A percentile compares a stretch with the other conserved stretches of the same genome.
phyloP scores from a whole-genome alignment of 2,329 filamentous ascomycete species.

The Sphaerulina vaccinii region DNA sequence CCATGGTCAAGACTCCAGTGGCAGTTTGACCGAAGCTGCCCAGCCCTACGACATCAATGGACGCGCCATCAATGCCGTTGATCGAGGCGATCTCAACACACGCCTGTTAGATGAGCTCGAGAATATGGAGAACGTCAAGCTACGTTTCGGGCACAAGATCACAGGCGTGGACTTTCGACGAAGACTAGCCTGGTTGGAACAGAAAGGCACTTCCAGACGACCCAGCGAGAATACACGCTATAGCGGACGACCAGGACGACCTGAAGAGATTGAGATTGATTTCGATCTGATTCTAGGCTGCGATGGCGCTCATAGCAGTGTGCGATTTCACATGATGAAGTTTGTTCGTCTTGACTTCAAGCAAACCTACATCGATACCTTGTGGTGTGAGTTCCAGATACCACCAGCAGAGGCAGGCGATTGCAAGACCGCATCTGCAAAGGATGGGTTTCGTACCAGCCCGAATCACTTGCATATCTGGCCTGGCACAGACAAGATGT shows the following conservation, averaged over 20 bases:
- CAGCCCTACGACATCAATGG: constrained; percentile 90
- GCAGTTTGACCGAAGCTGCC: constrained; percentile 70
- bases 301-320: constrained; percentile 90
- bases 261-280: constrained; percentile 70
- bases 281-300: constrained; percentile 94
- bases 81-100: constrained; percentile 80
- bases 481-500: constrained; percentile 88
- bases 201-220: constrained; percentile 26
- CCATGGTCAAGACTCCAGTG: constrained; percentile 66
- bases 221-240: constrained; percentile 24
- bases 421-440: constrained; percentile 32
- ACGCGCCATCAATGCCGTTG: constrained; percentile 78
- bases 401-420: constrained; percentile 45
- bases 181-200: constrained; percentile 85
- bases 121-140: constrained; percentile 78
- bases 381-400: constrained; percentile 97
- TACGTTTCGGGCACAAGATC: constrained; percentile 92
- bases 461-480: constrained; percentile 96
- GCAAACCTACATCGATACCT: constrained; percentile 91
- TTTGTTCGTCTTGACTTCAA: constrained; percentile 84
- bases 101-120: constrained; percentile 80
- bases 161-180: constrained; percentile 80
- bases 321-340: constrained; percentile 95
- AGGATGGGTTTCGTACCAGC: constrained; percentile 70
- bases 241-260: constrained; percentile 25